Conservation (phyloP, 192 early-diverging fungal species). For the Backusella circina region DNA sequence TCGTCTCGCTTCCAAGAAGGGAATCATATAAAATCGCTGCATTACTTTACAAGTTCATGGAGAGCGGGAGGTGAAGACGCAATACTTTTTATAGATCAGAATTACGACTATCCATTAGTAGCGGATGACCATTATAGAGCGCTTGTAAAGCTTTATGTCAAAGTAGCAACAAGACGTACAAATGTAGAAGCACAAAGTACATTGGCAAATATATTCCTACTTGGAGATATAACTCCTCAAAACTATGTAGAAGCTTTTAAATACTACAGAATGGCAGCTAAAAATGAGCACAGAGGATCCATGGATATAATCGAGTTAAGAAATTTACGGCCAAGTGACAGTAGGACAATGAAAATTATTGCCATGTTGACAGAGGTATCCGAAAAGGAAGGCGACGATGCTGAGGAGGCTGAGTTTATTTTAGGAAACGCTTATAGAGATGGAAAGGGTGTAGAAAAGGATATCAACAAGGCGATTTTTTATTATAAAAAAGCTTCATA, state of each 20-base stretch:
- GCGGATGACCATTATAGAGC: not conserved
- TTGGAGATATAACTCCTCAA: not conserved
- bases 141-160: not conserved
- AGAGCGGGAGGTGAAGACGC: not conserved
- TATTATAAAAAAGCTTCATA: not conserved
- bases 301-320: not conserved
- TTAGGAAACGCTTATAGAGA: not conserved
- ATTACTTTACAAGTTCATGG: not conserved
- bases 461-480: not conserved
- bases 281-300: not conserved
- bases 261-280: not conserved
- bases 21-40: not conserved
- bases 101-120: not conserved
- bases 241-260: not conserved
- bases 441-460: not conserved
- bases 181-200: not conserved
- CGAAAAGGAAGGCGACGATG: not conserved
- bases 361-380: not conserved
- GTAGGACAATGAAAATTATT: not conserved
- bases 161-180: not conserved
- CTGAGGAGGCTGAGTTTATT: not conserved
- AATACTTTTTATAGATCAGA: not conserved
- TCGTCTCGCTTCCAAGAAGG: not conserved
- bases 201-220: not conserved
- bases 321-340: not conserved